A percentile compares a stretch with the other conserved stretches of the same genome.
phyloP scores from a whole-genome alignment of 176 grass and related monocot species.

The Eleusine coracana region DNA sequence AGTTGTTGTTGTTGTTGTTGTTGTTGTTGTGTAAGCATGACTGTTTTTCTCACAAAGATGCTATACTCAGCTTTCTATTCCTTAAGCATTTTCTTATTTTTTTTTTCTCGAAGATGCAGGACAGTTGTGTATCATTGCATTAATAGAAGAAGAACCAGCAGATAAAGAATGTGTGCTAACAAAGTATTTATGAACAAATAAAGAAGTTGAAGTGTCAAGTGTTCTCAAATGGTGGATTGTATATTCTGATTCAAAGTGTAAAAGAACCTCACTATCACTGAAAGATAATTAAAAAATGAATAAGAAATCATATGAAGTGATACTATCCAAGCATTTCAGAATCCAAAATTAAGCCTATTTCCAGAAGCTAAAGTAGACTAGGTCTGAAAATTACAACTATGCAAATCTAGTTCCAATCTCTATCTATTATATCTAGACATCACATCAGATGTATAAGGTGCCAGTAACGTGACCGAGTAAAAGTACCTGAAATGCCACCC shows the following conservation, averaged over 20 bases:
- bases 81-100: not conserved
- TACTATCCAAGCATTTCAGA: not conserved
- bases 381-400: not conserved
- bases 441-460: conserved; percentile 8
- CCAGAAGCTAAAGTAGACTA: conserved; percentile 7
- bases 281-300: conserved; percentile 8
- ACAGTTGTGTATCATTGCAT: no score
- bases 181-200: conserved; percentile 17
- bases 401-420: not conserved
- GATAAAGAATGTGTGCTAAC: not conserved
- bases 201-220: not conserved
- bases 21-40: not conserved
- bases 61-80: no score
- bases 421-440: conserved; percentile 22
- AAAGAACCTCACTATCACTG: not conserved
- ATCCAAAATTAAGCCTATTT: conserved; percentile 17
- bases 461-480: conserved; percentile 31
- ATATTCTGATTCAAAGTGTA: conserved; percentile 6
- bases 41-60: conserved; percentile 7
- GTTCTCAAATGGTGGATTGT: not conserved
- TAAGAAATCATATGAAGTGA: conserved; percentile 5
- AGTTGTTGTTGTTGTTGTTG: no score
- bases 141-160: not conserved
- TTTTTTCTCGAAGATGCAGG: no score
- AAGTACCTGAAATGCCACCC: conserved; percentile 98